Evolutionary conservation across 441 rosid species (phyloP), one percentile per base, ranked within the genome.

Genomic region (Adansonia madagascariensis): DNA sequence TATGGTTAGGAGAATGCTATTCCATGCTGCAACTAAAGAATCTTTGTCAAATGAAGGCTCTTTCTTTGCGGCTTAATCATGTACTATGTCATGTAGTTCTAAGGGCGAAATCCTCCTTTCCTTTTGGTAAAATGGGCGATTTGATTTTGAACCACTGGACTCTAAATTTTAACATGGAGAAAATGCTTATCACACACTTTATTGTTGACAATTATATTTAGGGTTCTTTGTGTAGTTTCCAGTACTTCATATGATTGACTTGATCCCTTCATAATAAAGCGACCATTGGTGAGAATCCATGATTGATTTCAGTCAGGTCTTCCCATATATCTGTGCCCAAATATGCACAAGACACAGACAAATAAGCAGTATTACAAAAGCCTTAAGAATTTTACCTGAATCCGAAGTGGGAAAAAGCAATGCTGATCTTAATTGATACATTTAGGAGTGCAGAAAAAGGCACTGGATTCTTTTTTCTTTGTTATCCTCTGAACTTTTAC

Each of bases 391-490:
- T 60, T 11, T 4, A 44, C 46, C 46, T 31, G 41, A 35, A 35
- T 39, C 44, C 68, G 46, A 35, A 14, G 68, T 31, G 46, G 39
- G 35, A 63, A 63, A 63, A 57, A 63, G 20, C 68, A 63, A 63
- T 31, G 47, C 46, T 50, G 60, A 49, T 69, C 60, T 14, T 69
- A 7, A 50, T 0, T 59, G 44, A 72, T 64, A 10, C 4, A 64
- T 72, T 56, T 56, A 56, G 62, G 64, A 55, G 65, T 72, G 52
- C 0, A 0, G 31, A 24, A 55, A 72, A 56, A 72, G 75, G 64
- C 75, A 39, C 8, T 18, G 50, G 65, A 41, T 72, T 72, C 65
- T 52, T 56, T 72, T 50, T 72, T 6, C 64, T 56, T 72, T 72
- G 65, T 72, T 46, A 72, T 56, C 75, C 35, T 56, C 52, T 39